Percentiles rank a stretch among this genome's conserved stretches.
Conservation (phyloP, 352 stramenopile species). For the Pilasporangium apinafurcum region DNA sequence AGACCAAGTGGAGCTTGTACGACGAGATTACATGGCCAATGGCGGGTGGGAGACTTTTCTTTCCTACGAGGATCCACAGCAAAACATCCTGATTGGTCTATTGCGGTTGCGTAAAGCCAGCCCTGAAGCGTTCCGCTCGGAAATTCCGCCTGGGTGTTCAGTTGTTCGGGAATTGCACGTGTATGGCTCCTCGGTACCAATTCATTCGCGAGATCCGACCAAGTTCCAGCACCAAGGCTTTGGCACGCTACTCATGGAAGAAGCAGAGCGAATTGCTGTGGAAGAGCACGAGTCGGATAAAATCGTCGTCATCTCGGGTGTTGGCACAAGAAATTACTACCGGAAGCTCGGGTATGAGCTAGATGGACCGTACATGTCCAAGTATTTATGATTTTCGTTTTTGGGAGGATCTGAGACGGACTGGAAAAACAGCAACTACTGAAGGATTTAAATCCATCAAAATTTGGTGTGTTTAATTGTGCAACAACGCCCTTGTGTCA, state of each 20-base stretch:
- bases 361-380: conserved; percentile 97
- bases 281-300: conserved; percentile 95
- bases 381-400: conserved; percentile 86
- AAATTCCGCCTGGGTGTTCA: conserved; percentile 54
- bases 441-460: too few species aligned
- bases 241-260: conserved; percentile 96
- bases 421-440: too few species aligned
- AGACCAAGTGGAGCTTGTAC: conserved; percentile 95
- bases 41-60: conserved; percentile 97
- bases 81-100: conserved; percentile 96
- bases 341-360: conserved; percentile 95
- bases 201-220: conserved; percentile 91
- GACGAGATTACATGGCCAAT: conserved; percentile 94
- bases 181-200: conserved; percentile 94
- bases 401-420: too few species aligned
- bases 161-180: conserved; percentile 93
- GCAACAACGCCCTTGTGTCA: too few species aligned
- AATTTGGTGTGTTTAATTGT: too few species aligned
- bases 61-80: conserved; percentile 93
- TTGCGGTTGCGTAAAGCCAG: conserved; percentile 90
- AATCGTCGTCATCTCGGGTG: conserved; percentile 95
- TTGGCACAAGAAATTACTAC: conserved; percentile 97
- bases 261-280: conserved; percentile 93
- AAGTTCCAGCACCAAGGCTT: conserved; percentile 97
- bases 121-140: conserved; percentile 74